Base-by-base conservation (phyloP, 345 rosid species). In the Camelina sativa region DNA sequence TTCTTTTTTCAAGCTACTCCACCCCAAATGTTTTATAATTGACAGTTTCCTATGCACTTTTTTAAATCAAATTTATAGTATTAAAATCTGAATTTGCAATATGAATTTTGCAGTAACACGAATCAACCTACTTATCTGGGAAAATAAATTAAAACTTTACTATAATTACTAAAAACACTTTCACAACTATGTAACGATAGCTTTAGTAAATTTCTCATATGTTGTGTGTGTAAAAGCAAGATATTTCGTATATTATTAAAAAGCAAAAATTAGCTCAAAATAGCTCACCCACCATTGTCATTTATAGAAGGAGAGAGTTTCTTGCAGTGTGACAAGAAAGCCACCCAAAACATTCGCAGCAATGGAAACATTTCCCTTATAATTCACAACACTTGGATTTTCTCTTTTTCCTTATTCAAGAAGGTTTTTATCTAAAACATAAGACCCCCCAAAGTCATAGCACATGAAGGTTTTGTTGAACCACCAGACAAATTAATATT, bases 331-430 rank as follows among this genome's bases (percentile, higher is more conserved):
- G 54, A 52, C 69, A 55, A 44, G 22, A 28, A 65, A 65, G 51
- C 52, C 59, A 65, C 67, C 60, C 34, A 58, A 58, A 48, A 28
- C 23, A 67, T 51, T 75, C 54, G 46, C 37, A 50, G 35, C 60
- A 54, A 67, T 35, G 19, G 59, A 47, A 75, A 75, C 37, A 58
- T 66, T 75, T 66, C 73, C 52, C 23, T 38, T 48, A 48, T 58
- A 22, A 28, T 37, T 58, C 54, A 67, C 61, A 67, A 58, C 73
- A 75, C 16, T 74, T 25, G 44, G 34, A 9, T 15, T 47, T 66
- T 67, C 32, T 59, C 46, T 0, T 67, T 67, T 75, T 19, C 62
- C 51, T 25, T 66, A 2, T 28, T 25, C 47, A 47, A 48, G 22
- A 4, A 28, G 34, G 48, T 35, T 35, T 48, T 22, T 62, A 48